phyloP scores from a whole-genome alignment of 75 land plant species.

The Sequoiadendron giganteum region DNA sequence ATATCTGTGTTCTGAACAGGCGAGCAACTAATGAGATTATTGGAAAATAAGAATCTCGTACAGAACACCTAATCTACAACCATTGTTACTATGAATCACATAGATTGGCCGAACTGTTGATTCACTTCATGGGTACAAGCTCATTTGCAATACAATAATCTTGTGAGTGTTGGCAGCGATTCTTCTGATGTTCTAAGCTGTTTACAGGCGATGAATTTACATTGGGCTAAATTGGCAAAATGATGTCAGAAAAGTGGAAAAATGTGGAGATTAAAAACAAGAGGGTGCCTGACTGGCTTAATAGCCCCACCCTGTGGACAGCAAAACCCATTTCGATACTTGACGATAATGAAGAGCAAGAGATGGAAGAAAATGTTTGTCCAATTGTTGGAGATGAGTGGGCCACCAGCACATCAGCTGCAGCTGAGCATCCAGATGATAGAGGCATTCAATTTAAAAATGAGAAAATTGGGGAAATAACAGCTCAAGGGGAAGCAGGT shows the following conservation, averaged over 20 bases:
- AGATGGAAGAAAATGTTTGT: background rate
- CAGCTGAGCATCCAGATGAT: background rate
- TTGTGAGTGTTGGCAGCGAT: background rate
- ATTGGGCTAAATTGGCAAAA: background rate
- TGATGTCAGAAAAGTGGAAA: background rate
- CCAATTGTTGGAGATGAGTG: background rate
- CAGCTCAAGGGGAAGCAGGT: background rate
- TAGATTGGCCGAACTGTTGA: too few species aligned
- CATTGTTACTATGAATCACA: too few species aligned
- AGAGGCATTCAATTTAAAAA: background rate
- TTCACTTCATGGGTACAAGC: too few species aligned
- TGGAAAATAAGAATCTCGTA: too few species aligned
- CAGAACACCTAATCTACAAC: background rate
- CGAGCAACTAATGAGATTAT: background rate
- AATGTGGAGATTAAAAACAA: background rate
- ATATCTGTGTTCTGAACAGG: background rate
- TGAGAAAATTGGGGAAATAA: background rate
- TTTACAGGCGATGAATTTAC: background rate
- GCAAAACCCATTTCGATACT: background rate
- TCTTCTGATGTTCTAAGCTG: background rate
- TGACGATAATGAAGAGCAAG: background rate
- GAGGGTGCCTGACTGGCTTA: slow-evolving; percentile 11
- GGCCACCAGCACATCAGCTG: background rate
- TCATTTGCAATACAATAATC: background rate
- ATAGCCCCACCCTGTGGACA: background rate